phyloP scores from a whole-genome alignment of 495 filamentous ascomycete species.

The Aspergillus leporis region DNA sequence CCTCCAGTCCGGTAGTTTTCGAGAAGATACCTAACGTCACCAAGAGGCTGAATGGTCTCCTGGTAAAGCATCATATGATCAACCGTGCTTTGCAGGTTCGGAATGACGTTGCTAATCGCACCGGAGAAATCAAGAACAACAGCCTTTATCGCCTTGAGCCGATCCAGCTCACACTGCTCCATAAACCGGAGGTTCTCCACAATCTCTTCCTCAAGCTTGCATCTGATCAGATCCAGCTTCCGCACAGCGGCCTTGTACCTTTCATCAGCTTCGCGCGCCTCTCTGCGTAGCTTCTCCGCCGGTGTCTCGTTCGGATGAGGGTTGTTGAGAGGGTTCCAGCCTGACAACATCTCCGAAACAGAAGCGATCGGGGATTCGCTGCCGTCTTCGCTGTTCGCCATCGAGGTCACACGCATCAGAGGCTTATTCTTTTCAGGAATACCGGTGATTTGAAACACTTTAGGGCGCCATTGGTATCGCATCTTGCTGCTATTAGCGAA shows the following conservation, averaged over 20 bases:
- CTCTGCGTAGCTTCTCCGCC: slow-evolving; percentile 78
- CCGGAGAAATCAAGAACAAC: slow-evolving; percentile 98
- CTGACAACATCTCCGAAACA: slow-evolving; percentile 82
- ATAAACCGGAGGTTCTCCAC: slow-evolving; percentile 91
- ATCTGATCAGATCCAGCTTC: slow-evolving; percentile 85
- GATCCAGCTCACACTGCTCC: slow-evolving; percentile 95
- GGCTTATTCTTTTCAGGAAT: slow-evolving; percentile 83
- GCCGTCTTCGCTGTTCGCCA: slow-evolving; percentile 55
- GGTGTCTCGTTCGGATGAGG: slow-evolving; percentile 89
- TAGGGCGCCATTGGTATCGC: slow-evolving; percentile 95
- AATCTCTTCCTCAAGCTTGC: slow-evolving; percentile 92
- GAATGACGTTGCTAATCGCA: slow-evolving; percentile 97
- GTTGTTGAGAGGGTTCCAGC: slow-evolving; percentile 91
- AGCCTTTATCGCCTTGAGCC: slow-evolving; percentile 95
- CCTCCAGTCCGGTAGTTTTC: slow-evolving; percentile 96
- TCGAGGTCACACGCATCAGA: slow-evolving; percentile 68
- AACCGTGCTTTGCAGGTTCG: slow-evolving; percentile 88
- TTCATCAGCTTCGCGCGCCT: slow-evolving; percentile 89
- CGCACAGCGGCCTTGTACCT: slow-evolving; percentile 83
- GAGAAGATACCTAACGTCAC: slow-evolving; percentile 92
- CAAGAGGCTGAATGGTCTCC: slow-evolving; percentile 91
- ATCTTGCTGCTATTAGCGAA: slow-evolving; percentile 97
- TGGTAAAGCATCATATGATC: slow-evolving; percentile 99
- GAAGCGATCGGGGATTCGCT: slow-evolving; percentile 73
- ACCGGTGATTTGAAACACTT: slow-evolving; percentile 83